Conservation (phyloP, 225 moss, liverwort and hornwort genomes). For the Neckera pumila region DNA sequence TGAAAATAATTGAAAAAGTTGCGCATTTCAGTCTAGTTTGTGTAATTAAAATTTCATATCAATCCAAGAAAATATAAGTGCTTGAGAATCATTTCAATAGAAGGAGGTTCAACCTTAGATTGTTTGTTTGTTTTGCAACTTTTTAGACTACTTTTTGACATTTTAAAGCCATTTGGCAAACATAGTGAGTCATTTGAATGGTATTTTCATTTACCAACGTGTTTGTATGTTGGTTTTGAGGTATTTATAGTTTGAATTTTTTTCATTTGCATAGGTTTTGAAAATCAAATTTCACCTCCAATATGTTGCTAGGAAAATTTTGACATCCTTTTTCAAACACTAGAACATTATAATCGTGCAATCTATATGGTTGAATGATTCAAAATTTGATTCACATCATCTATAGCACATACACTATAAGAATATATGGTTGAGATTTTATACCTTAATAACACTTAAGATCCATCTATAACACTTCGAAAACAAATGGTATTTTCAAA, state of each 20-base stretch:
- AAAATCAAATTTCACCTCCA: background rate
- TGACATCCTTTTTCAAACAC: background rate
- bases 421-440: no score
- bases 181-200: no score
- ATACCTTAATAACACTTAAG: no score
- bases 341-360: background rate
- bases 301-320: background rate
- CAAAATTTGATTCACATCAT: background rate
- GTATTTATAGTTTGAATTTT: background rate
- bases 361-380: background rate
- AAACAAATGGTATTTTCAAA: background rate
- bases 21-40: fast-evolving
- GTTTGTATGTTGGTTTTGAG: fast-evolving
- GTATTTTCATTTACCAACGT: background rate
- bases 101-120: background rate
- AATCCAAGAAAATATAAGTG: background rate
- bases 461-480: no score
- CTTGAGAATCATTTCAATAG: fast-evolving
- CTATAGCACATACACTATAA: no score
- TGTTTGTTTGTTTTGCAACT: background rate
- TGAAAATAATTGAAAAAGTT: background rate
- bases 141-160: background rate
- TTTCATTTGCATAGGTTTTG: background rate
- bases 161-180: no score
- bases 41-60: background rate